Percentiles rank a stretch among this genome's conserved stretches.
Evolutionary conservation across 345 rosid species (phyloP).

Genomic region (Isatis tinctoria): DNA sequence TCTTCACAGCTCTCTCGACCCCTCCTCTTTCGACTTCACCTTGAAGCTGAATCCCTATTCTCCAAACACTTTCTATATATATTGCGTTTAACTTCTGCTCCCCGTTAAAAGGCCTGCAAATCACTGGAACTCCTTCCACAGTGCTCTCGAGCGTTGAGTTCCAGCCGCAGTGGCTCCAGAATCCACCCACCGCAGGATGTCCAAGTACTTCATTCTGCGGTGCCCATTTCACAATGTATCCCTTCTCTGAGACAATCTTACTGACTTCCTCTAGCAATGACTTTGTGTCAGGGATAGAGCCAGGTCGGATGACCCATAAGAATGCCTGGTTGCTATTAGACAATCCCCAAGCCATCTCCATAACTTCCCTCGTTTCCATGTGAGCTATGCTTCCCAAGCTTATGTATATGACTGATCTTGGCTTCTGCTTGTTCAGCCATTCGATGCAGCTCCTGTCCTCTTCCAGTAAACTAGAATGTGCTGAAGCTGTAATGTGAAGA

Average conservation of each 20-base stretch:
- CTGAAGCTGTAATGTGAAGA: conserved; percentile 12
- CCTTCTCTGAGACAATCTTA: conserved; percentile 33
- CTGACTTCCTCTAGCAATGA: conserved; percentile 26
- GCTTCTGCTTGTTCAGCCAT: conserved; percentile 36
- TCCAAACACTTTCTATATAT: conserved; percentile 17
- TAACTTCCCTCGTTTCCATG: background rate
- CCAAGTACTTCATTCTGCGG: conserved; percentile 44
- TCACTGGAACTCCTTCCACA: conserved; percentile 31
- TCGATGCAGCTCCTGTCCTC: conserved; percentile 40
- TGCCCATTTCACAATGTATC: conserved; percentile 49
- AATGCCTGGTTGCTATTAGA: conserved; percentile 19
- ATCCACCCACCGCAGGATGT: conserved; percentile 50
- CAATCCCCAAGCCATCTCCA: conserved; percentile 29
- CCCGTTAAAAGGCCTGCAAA: conserved; percentile 25
- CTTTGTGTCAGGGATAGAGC: background rate
- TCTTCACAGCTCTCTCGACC: conserved; percentile 10
- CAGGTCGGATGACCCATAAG: conserved; percentile 24
- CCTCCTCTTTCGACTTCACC: conserved; percentile 4
- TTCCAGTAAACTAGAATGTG: background rate
- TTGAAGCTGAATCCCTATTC: conserved; percentile 5
- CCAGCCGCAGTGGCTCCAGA: conserved; percentile 34
- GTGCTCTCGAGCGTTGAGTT: conserved; percentile 30
- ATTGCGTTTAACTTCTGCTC: conserved; percentile 31
- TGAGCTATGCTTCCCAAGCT: conserved; percentile 46
- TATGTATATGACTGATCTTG: conserved; percentile 45